phyloP scores from a whole-genome alignment of 441 rosid genomes.

The Arabidopsis hybrid region DNA sequence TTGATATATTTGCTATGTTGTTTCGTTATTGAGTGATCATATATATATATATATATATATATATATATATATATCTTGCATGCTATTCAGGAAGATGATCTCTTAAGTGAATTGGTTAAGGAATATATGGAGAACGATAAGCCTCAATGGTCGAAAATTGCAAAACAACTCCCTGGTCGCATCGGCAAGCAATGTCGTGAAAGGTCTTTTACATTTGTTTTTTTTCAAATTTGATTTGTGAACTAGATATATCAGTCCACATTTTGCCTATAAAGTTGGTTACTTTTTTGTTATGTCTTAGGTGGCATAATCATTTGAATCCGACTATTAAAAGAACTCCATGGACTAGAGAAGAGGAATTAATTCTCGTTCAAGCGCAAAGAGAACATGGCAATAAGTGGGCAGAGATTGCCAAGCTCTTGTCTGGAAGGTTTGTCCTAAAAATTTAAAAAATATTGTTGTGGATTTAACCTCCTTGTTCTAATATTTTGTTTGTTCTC shows the following conservation, averaged over 20 bases:
- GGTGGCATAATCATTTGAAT: conserved; percentile 60
- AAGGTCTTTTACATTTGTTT: conserved; percentile 43
- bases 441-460: neutral
- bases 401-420: conserved; percentile 56
- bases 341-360: conserved; percentile 58
- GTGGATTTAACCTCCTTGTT: neutral
- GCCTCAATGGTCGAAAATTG: conserved; percentile 54
- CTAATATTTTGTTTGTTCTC: neutral
- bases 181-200: conserved; percentile 68
- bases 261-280: neutral
- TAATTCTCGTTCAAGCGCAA: conserved; percentile 45
- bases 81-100: conserved; percentile 33
- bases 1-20: neutral
- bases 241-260: neutral
- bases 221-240: neutral
- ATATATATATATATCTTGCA: no score
- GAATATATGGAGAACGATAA: conserved; percentile 37
- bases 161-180: conserved; percentile 53
- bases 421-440: conserved; percentile 52
- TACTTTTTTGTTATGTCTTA: neutral
- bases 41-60: neutral
- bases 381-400: conserved; percentile 51
- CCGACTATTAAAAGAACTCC: conserved; percentile 48
- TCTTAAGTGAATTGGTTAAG: conserved; percentile 25
- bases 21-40: neutral